A percentile compares a stretch with the other conserved stretches of the same genome.
phyloP scores from a whole-genome alignment of 805 yeast genomes.

The Spathaspora arborariae region DNA sequence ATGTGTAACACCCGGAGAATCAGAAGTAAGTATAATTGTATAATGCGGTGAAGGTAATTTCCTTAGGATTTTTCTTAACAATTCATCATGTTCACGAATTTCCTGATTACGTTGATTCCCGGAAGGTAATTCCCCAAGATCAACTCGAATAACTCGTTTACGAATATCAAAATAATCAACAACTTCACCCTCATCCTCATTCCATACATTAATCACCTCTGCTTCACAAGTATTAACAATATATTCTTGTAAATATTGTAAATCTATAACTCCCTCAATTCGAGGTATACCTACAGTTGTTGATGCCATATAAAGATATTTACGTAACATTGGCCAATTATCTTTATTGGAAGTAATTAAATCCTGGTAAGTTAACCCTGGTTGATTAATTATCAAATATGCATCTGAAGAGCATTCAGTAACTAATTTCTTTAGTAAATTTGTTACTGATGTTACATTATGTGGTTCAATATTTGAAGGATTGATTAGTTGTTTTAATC shows the following conservation, averaged over 20 bases:
- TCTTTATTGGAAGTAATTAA: constrained; percentile 26
- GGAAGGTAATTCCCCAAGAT: constrained; percentile 46
- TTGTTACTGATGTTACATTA: constrained; percentile 22
- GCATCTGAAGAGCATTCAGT: constrained; percentile 38
- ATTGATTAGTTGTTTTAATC: constrained; percentile 20
- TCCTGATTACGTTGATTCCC: constrained; percentile 9
- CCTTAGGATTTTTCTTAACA: constrained; percentile 53
- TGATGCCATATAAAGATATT: constrained; percentile 53
- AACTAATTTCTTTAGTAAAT: constrained; percentile 31
- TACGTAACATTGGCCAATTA: constrained; percentile 46
- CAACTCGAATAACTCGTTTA: constrained; percentile 58
- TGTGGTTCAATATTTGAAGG: constrained; percentile 19
- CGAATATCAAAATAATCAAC: constrained; percentile 54
- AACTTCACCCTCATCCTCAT: constrained; percentile 38
- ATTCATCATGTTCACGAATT: constrained; percentile 41
- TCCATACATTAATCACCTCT: constrained; percentile 31
- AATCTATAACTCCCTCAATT: constrained; percentile 37
- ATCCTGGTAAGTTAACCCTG: constrained; percentile 32
- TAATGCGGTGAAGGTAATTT: constrained; percentile 72
- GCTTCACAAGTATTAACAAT: constrained; percentile 53
- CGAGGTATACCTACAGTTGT: constrained; percentile 59
- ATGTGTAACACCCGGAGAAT: constrained; percentile 17
- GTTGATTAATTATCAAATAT: constrained; percentile 35
- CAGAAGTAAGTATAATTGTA: constrained; percentile 53
- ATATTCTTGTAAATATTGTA: constrained; percentile 38